These are phyloP conservation scores for Phellopilus nigrolimitatus DNA, from an alignment of 1,284 basidiomycete genomes.

Conservation along the genomic window DNA sequence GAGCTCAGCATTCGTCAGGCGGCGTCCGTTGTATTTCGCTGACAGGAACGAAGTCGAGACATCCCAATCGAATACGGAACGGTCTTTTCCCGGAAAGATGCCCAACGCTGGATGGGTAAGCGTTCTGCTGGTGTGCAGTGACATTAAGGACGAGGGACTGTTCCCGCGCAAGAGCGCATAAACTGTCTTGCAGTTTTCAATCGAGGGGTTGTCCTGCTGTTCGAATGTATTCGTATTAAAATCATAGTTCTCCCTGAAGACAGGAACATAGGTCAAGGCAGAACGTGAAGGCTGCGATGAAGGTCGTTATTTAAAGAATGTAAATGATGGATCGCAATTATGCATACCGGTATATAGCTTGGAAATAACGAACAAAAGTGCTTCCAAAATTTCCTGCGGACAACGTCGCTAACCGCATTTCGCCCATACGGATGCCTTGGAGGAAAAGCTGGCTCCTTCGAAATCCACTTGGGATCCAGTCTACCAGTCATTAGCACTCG, in stretches of 20 bases:
- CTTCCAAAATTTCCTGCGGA: no score
- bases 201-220: neutral
- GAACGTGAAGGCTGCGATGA: constrained; percentile 3
- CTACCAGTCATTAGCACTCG: no score
- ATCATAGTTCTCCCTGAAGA: neutral
- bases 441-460: no score
- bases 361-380: no score
- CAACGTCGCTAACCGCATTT: no score
- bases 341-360: no score
- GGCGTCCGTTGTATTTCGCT: neutral
- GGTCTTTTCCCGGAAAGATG: neutral
- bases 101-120: constrained; percentile 1
- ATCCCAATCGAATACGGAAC: neutral
- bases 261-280: neutral
- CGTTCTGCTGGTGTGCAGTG: neutral
- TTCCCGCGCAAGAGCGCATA: neutral
- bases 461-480: no score
- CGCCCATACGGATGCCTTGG: no score
- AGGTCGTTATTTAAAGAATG: no score
- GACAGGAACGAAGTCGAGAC: neutral
- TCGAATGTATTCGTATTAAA: neutral
- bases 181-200: neutral
- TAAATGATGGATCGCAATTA: no score
- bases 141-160: neutral
- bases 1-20: neutral